phyloP scores from a whole-genome alignment of 75 land plant species.

The Pseudotsuga menziesii region DNA sequence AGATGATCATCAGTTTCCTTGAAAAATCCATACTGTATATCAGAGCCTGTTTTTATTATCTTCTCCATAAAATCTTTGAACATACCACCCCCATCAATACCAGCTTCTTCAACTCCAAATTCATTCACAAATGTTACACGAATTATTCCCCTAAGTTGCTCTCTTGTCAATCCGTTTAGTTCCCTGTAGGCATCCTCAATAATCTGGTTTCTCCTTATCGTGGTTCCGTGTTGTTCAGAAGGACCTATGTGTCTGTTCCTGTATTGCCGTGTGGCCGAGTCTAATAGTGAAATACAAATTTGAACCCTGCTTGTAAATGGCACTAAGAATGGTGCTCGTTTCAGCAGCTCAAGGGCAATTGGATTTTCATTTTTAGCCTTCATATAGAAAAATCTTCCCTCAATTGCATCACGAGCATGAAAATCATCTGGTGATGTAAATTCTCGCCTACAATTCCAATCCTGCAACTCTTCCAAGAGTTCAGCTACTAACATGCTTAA shows the following conservation, averaged over 20 bases:
- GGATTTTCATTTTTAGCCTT: conserved; percentile 72
- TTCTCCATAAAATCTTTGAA: conserved; percentile 63
- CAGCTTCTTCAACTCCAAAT: conserved; percentile 96
- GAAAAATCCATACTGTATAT: background rate
- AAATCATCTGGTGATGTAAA: conserved; percentile 68
- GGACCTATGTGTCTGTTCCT: conserved; percentile 24
- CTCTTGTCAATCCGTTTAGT: conserved; percentile 62
- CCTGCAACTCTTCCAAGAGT: conserved; percentile 77
- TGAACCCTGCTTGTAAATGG: conserved; percentile 88
- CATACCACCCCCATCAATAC: conserved; percentile 95
- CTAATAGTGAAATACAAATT: conserved; percentile 65
- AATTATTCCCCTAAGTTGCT: conserved; percentile 67
- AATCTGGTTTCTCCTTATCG: conserved; percentile 73
- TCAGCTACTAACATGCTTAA: no score
- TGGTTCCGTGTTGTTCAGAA: conserved; percentile 47
- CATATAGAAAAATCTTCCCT: conserved; percentile 47
- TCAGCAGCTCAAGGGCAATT: conserved; percentile 58
- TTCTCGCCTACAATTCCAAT: conserved; percentile 78
- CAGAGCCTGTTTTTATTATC: no score
- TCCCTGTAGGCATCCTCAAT: conserved; percentile 82
- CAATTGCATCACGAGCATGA: conserved; percentile 72
- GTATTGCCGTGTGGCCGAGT: conserved; percentile 40
- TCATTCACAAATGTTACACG: conserved; percentile 84
- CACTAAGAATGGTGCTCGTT: conserved; percentile 78
- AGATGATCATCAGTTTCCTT: conserved; percentile 94